Base-by-base conservation (phyloP, 352 stramenopile species). In the Phytophthora agathidicida region DNA sequence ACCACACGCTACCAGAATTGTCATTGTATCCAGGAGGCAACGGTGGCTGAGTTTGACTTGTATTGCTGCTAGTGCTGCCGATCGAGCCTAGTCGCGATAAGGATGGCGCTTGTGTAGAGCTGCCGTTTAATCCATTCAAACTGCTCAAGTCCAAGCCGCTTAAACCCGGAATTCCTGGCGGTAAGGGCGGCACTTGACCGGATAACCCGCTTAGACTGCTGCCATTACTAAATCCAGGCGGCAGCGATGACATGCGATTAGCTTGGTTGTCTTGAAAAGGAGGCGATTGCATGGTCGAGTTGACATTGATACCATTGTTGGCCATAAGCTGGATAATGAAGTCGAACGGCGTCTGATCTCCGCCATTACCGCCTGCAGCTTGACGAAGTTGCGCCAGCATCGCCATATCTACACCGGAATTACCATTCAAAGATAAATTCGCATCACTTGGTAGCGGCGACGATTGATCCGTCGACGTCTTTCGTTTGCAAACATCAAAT, bases 61-160 rank as follows among this genome's bases (percentile, higher is more conserved):
- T 55, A 45, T 48, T 68, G 46, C 52, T 65, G 30, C 26, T 64
- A 13, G 49, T 63, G 45, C 62, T 71, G 26, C 62, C 62, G 37
- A 73, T 73, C 7, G 51, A 69, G 23, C 62, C 62, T 48, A 71
- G 49, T 16, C 57, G 65, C 42, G 59, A 65, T 59, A 73, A 69
- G 5, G 65, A 56, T 1, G 59, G 65, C 31, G 38, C 36, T 49
- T 59, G 65, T 10, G 26, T 58, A 19, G 49, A 45, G 14, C 48
- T 53, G 30, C 35, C 57, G 17, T 59, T 52, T 32, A 67, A 50
- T n/a, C 51, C 33, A n/a, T 55, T 68, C 37, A 67, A 58, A 28
- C 38, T 54, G 33, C 19, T 49, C 20, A 71, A 71, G 35, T 65
- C 51, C 48, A 71, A 67, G 50, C 32, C 39, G 27, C 33, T 60